Percentiles rank a stretch among this genome's conserved stretches.
phyloP scores from a whole-genome alignment of 805 yeast genomes.

The Hanseniaspora thailandica region DNA sequence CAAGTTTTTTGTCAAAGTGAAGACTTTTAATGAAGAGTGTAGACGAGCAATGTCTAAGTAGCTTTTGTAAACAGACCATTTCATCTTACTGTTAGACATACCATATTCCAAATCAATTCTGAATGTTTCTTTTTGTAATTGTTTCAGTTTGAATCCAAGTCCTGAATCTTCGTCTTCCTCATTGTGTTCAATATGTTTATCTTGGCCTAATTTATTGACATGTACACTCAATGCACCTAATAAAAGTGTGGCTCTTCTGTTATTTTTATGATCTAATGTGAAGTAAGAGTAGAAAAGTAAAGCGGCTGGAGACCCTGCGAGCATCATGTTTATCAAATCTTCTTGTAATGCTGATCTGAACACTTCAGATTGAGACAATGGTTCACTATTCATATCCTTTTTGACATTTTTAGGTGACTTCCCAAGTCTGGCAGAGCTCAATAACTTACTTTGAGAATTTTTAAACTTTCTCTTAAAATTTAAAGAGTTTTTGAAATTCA shows the following conservation, averaged over 20 bases:
- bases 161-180: slow-evolving; percentile 21
- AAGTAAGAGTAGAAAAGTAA: slow-evolving; percentile 64
- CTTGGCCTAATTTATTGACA: slow-evolving; percentile 40
- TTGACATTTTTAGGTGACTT: neutral
- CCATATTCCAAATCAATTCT: slow-evolving; percentile 82
- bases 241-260: slow-evolving; percentile 70
- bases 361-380: neutral
- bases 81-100: slow-evolving; percentile 60
- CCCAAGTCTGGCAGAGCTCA: neutral
- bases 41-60: slow-evolving; percentile 60
- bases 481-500: neutral
- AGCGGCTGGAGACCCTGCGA: slow-evolving; percentile 63
- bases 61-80: slow-evolving; percentile 69
- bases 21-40: slow-evolving; percentile 55
- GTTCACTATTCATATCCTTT: neutral
- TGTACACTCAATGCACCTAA: slow-evolving; percentile 59
- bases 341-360: slow-evolving; percentile 11
- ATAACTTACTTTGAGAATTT: neutral
- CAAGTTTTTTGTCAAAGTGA: slow-evolving; percentile 35
- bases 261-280: slow-evolving; percentile 62
- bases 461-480: neutral
- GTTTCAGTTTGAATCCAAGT: slow-evolving; percentile 5
- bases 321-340: slow-evolving; percentile 40
- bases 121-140: slow-evolving; percentile 29
- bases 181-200: slow-evolving; percentile 29